Conservation (phyloP, 2,329 filamentous ascomycete genomes). For the Penicillium sp. region DNA sequence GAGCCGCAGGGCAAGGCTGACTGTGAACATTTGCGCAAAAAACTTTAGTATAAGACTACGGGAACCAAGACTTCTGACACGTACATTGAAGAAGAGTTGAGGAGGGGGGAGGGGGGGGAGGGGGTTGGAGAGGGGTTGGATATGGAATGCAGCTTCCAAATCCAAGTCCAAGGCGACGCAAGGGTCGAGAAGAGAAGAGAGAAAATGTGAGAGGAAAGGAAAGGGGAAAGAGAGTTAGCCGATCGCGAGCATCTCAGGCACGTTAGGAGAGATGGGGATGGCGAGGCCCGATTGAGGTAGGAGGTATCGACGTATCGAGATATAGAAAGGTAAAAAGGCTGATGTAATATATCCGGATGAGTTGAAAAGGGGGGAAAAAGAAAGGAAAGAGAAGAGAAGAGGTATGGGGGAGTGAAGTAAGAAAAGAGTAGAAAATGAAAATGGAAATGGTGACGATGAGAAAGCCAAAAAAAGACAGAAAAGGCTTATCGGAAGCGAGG, state of each 20-base stretch:
- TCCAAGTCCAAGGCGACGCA: constrained; percentile 12
- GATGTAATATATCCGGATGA: not conserved
- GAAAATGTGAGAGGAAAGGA: constrained; percentile 9
- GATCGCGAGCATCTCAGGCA: constrained; percentile 17
- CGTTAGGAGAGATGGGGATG: not conserved
- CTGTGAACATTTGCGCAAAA: constrained; percentile 21
- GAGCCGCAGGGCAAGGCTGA: constrained; percentile 14
- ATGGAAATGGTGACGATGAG: constrained; percentile 26
- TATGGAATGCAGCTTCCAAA: constrained; percentile 10
- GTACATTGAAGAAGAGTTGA: constrained; percentile 4
- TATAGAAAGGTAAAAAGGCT: too few relatives aligned
- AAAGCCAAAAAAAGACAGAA: not conserved
- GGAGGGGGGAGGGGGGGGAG: constrained; percentile 6
- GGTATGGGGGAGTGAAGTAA: constrained; percentile 1
- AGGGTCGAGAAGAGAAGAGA: constrained; percentile 9
- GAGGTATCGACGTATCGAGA: too few relatives aligned
- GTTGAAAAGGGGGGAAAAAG: not conserved
- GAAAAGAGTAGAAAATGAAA: constrained; percentile 6
- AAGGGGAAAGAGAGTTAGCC: constrained; percentile 17
- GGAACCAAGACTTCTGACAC: constrained; percentile 1
- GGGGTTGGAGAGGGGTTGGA: constrained; percentile 5
- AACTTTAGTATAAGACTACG: constrained; percentile 10
- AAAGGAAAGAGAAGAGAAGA: not conserved
- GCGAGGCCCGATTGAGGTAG: not conserved
- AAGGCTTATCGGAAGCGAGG: constrained; percentile 36